phyloP scores from a whole-genome alignment of 2,329 filamentous ascomycete genomes.

The Macrophomina pseudophaseolina region DNA sequence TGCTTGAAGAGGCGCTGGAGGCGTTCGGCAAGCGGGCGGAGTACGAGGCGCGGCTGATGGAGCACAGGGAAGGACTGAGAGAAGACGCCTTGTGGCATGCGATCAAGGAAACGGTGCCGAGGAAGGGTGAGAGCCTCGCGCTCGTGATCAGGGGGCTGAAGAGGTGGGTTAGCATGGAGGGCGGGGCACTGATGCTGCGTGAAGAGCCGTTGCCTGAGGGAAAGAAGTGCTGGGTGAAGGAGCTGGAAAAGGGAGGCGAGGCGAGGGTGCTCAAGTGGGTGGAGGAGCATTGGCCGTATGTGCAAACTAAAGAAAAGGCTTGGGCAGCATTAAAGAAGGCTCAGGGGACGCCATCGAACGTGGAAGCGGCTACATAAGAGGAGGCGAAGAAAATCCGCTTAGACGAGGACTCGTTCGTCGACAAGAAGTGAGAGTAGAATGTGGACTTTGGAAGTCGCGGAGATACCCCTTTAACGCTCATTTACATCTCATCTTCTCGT shows the following conservation, averaged over 20 bases:
- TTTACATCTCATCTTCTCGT: no score
- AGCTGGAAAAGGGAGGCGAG: slow-evolving; percentile 27
- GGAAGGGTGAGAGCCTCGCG: slow-evolving; percentile 34
- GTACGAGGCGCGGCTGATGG: slow-evolving; percentile 51
- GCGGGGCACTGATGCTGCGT: slow-evolving; percentile 33
- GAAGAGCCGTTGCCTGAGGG: slow-evolving; percentile 27
- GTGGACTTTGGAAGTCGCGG: no score
- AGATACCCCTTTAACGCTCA: no score
- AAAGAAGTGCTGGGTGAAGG: slow-evolving; percentile 33
- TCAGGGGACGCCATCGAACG: not conserved
- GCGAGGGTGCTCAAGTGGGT: slow-evolving; percentile 37
- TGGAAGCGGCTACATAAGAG: not conserved
- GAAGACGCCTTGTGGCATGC: slow-evolving; percentile 50
- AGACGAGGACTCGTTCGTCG: not conserved
- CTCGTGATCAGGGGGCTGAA: slow-evolving; percentile 38
- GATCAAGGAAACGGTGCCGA: slow-evolving; percentile 47
- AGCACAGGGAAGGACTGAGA: slow-evolving; percentile 45
- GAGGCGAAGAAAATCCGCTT: not conserved
- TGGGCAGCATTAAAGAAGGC: not conserved
- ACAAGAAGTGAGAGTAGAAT: no score
- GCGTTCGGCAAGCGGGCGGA: slow-evolving; percentile 54
- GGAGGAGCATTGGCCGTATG: slow-evolving; percentile 36
- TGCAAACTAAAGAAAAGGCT: slow-evolving; percentile 39
- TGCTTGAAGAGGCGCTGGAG: slow-evolving; percentile 60
- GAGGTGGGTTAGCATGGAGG: slow-evolving; percentile 41